Evolutionary conservation across 2,329 filamentous ascomycete genomes (phyloP), one percentile per base, ranked within the genome.

Genomic region (Thermoascus crustaceus): DNA sequence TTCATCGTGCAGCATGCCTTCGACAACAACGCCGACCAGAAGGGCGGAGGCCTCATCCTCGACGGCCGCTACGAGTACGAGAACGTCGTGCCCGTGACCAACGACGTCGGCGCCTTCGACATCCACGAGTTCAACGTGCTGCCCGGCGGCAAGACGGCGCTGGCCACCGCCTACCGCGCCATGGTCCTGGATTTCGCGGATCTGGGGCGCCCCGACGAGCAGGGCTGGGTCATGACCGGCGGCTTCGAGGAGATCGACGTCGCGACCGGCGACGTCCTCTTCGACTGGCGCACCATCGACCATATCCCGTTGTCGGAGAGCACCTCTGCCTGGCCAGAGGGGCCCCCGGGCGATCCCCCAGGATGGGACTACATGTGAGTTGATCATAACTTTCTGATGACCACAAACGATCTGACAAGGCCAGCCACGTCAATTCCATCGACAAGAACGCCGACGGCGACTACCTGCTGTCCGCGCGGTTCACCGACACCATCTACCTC

Each of bases 11-110:
- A 53, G 39, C 42, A 47, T 18, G 34, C 36, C 33, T 48, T 14
- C 17, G 31, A 31, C 39, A 34, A 63, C 27, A 58, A 62, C 13
- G 64, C n/a, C 63, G 34, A 34, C 36, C 3, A 62, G 64, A 62
- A 65, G 37, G 69, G 69, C 5, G 62, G 63, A 45, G 67, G 65
- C 25, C 51, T 70, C 21, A 66, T 72, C 34, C 54, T 72, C 58
- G 58, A 68, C 39, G 57, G 63, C 30, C 53, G 61, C 31, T 71
- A 71, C 40, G 47, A 63, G 23, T 52, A 66, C n/a, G 57, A 64
- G 21, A 55, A 60, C 39, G 61, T 60, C 20, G 49, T 71, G 10
- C 48, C 52, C 18, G 37, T 54, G 13, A 43, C 45, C 10, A 30
- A 38, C 4, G 48, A 53, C 13, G 40, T 53, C 4, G 47, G 46